A percentile compares a stretch with the other conserved stretches of the same genome.
Conservation (phyloP, 768 basidiomycete genomes). For the Crassisporium funariophilum region DNA sequence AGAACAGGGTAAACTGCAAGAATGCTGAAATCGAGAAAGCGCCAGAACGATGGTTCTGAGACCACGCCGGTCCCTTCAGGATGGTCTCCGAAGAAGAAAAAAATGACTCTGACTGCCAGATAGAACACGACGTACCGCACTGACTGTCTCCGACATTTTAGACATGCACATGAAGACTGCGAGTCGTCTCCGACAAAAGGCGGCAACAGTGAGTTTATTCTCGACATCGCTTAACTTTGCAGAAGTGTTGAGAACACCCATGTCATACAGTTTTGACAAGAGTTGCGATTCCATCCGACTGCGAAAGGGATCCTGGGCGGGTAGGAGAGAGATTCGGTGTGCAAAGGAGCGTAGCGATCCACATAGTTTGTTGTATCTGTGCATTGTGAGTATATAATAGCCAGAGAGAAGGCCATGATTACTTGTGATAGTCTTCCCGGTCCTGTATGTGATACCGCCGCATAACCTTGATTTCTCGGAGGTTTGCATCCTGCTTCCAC, state of each 20-base stretch:
- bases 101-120: no score
- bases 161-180: conserved; percentile 91
- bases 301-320: conserved; percentile 88
- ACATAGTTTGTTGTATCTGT: conserved; percentile 91
- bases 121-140: conserved; percentile 80
- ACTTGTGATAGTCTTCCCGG: conserved; percentile 94
- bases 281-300: conserved; percentile 82
- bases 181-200: conserved; percentile 88
- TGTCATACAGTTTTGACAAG: conserved; percentile 95
- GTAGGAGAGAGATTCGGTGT: conserved; percentile 84
- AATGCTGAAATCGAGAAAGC: no score
- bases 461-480: conserved; percentile 92
- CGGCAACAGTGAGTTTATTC: conserved; percentile 94
- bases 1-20: no score
- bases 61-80: no score
- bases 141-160: conserved; percentile 96
- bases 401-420: conserved; percentile 21
- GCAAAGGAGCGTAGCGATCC: conserved; percentile 85
- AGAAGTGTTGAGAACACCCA: conserved; percentile 85
- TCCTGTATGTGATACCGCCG: conserved; percentile 94
- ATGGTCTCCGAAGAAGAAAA: no score
- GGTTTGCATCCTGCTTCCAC: conserved; percentile 96
- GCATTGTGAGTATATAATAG: background rate
- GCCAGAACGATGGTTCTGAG: no score
- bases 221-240: conserved; percentile 94